Evolutionary conservation across 768 basidiomycete genomes (phyloP).

Genomic region (Lactifluus piperatus): DNA sequence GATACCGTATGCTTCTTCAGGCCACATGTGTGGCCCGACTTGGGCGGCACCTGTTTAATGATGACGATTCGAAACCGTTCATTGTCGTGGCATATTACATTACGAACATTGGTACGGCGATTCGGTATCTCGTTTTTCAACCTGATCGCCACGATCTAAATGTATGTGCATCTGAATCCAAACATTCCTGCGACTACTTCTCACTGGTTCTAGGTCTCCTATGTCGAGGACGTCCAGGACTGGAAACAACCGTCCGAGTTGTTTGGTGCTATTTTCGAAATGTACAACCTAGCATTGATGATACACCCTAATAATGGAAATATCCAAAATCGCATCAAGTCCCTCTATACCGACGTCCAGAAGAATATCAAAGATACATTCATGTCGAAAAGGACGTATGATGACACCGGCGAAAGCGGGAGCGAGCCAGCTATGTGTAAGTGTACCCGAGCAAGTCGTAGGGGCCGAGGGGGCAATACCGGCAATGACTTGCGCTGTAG

Average conservation of each 20-base stretch:
- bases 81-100: background rate
- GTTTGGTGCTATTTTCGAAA: background rate
- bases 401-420: background rate
- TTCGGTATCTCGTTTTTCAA: background rate
- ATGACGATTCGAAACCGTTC: background rate
- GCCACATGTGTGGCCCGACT: too few species aligned
- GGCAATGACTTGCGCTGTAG: background rate
- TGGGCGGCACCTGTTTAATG: too few species aligned
- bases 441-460: too few species aligned
- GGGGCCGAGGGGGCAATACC: background rate
- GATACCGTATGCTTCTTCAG: background rate
- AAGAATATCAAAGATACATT: background rate
- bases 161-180: background rate
- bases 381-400: background rate
- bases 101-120: background rate
- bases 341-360: background rate
- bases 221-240: background rate
- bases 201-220: background rate
- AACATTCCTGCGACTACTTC: background rate
- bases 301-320: background rate
- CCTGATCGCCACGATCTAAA: background rate
- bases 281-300: background rate
- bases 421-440: too few species aligned
- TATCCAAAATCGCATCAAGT: background rate
- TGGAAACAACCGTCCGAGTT: background rate